Evolutionary conservation across 2,329 filamentous ascomycete species (phyloP).

Genomic region (Nannizzia gypsea): DNA sequence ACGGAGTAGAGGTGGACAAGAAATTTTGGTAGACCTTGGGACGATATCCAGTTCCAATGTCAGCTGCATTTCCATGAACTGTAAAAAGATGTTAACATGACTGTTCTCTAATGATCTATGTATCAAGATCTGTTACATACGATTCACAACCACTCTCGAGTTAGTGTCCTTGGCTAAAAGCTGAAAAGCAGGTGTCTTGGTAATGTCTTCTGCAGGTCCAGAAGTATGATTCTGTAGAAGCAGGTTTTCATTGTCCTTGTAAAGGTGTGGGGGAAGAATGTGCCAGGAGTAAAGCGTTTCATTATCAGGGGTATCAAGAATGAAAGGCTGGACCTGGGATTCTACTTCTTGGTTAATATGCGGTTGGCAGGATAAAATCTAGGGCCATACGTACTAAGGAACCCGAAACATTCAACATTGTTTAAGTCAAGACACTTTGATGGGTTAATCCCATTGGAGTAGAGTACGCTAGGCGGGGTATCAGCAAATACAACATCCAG

Average conservation of each 20-base stretch:
- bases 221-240: slow-evolving; percentile 46
- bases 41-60: slow-evolving; percentile 66
- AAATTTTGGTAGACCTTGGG: slow-evolving; percentile 67
- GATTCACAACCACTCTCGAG: slow-evolving; percentile 45
- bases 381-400: slow-evolving; percentile 52
- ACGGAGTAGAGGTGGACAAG: slow-evolving; percentile 54
- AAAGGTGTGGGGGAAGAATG: slow-evolving; percentile 66
- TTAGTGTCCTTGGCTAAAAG: slow-evolving; percentile 41
- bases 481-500: background rate
- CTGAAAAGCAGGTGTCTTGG: slow-evolving; percentile 38
- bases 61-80: slow-evolving; percentile 61
- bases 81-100: slow-evolving; percentile 13
- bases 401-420: slow-evolving; percentile 71
- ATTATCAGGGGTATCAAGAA: slow-evolving; percentile 59
- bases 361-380: background rate
- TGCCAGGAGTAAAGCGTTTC: slow-evolving; percentile 84
- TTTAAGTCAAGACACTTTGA: slow-evolving; percentile 60
- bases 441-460: slow-evolving; percentile 68
- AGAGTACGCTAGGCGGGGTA: slow-evolving; percentile 53
- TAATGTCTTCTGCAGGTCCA: slow-evolving; percentile 38
- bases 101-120: background rate
- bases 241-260: slow-evolving; percentile 56
- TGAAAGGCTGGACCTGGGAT: slow-evolving; percentile 82
- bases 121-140: slow-evolving; percentile 25
- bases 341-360: slow-evolving; percentile 36